A percentile compares a stretch with the other conserved stretches of the same genome.
Evolutionary conservation across 306 rosid genomes (phyloP).

Genomic region (Cucurbita ficifolia): DNA sequence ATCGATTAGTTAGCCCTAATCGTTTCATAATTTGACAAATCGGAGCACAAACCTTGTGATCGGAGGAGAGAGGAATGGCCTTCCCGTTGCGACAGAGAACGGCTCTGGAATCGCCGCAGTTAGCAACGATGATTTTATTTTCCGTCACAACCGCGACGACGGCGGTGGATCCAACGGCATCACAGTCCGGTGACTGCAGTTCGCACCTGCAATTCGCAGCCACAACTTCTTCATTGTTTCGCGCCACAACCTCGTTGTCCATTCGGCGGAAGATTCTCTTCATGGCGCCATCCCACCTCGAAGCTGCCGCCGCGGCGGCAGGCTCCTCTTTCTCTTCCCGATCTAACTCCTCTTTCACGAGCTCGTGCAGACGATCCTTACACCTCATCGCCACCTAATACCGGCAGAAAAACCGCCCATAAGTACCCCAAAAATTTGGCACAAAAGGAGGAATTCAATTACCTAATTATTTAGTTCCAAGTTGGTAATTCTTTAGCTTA

Average conservation of each 20-base stretch:
- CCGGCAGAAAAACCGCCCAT: not conserved
- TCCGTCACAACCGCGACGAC: slow-evolving; percentile 32
- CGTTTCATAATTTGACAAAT: not conserved
- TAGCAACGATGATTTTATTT: slow-evolving; percentile 43
- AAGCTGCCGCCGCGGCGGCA: not conserved
- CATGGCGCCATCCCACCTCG: slow-evolving; percentile 31
- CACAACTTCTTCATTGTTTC: slow-evolving; percentile 5
- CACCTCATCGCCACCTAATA: slow-evolving; percentile 41
- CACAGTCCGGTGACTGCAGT: slow-evolving; percentile 42
- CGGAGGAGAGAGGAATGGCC: slow-evolving; percentile 43
- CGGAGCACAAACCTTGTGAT: slow-evolving; percentile 37
- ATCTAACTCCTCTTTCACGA: slow-evolving; percentile 36
- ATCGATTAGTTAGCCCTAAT: not conserved
- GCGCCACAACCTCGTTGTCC: slow-evolving; percentile 35
- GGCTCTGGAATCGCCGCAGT: slow-evolving; percentile 57
- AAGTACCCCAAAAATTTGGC: not conserved
- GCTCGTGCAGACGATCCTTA: slow-evolving; percentile 36
- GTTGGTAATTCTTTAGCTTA: not conserved
- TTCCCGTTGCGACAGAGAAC: slow-evolving; percentile 47
- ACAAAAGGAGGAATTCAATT: not conserved
- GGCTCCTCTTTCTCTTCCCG: not conserved
- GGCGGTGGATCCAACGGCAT: slow-evolving; percentile 56
- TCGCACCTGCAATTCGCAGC: slow-evolving; percentile 33
- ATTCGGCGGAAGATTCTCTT: slow-evolving; percentile 38
- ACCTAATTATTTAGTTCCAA: not conserved